Conservation (phyloP, 371 early-diverging fungal species). For the Syncephalastrum contaminatum region DNA sequence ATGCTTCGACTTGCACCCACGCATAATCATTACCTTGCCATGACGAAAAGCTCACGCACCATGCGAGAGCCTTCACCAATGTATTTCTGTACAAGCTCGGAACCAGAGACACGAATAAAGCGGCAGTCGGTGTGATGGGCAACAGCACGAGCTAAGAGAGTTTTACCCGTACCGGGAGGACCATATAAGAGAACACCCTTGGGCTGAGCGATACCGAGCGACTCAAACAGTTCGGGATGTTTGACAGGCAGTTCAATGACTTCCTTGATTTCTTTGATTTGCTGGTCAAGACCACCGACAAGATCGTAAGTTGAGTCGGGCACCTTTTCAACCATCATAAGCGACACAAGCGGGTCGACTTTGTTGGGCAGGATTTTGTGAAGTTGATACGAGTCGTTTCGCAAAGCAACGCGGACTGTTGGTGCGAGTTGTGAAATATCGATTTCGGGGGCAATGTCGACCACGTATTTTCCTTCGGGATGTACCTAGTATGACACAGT, state of each 20-base stretch:
- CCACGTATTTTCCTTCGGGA: constrained; percentile 99
- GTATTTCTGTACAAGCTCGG: constrained; percentile 99
- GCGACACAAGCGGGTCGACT: constrained; percentile 99
- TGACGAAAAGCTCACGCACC: constrained; percentile 99
- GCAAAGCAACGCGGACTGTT: constrained; percentile 96
- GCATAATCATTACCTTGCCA: constrained; percentile 76
- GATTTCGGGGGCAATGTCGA: constrained; percentile 90
- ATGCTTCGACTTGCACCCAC: background rate
- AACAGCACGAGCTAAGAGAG: constrained; percentile 99
- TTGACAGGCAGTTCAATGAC: constrained; percentile 99
- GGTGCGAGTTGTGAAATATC: constrained; percentile 93
- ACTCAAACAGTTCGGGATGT: constrained; percentile 64
- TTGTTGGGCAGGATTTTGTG: constrained; percentile 99
- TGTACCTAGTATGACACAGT: constrained; percentile 58
- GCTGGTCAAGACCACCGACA: constrained; percentile 99
- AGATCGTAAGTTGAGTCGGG: constrained; percentile 99
- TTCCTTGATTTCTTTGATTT: constrained; percentile 99
- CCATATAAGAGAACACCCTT: constrained; percentile 98
- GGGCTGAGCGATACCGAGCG: constrained; percentile 47
- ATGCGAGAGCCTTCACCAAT: constrained; percentile 99
- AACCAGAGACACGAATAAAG: constrained; percentile 99
- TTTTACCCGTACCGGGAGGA: constrained; percentile 99
- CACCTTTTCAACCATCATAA: constrained; percentile 99
- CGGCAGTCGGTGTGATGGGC: constrained; percentile 99
- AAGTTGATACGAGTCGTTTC: constrained; percentile 98